Evolutionary conservation across 1,284 basidiomycete species (phyloP).

Genomic region (Ustilago nuda): DNA sequence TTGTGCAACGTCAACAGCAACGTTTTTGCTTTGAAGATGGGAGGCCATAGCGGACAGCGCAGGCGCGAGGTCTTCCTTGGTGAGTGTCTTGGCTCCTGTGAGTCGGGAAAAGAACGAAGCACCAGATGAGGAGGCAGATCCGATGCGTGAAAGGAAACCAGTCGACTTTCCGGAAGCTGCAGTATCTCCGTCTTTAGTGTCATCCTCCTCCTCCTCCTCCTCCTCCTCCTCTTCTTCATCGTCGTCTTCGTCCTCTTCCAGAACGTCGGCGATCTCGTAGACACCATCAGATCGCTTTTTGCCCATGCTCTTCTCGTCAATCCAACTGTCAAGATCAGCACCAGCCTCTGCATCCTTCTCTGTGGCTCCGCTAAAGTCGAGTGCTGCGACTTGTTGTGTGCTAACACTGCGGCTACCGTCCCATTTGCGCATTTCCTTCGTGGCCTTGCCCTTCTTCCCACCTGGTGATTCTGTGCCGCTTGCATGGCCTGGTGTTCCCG

Average conservation of each 20-base stretch:
- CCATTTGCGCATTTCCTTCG: slow-evolving; percentile 92
- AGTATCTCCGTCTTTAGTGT: slow-evolving; percentile 37
- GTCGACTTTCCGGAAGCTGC: slow-evolving; percentile 46
- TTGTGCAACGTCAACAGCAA: slow-evolving; percentile 92
- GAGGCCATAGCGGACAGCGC: slow-evolving; percentile 94
- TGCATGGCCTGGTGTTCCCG: slow-evolving; percentile 55
- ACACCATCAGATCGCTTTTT: slow-evolving; percentile 82
- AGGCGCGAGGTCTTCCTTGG: slow-evolving; percentile 84
- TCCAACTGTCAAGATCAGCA: slow-evolving; percentile 69
- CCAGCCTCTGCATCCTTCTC: slow-evolving; percentile 71
- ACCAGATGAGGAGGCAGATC: slow-evolving; percentile 36
- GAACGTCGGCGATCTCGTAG: slow-evolving; percentile 93
- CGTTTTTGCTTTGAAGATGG: slow-evolving; percentile 98
- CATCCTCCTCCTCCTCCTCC: slow-evolving; percentile 72
- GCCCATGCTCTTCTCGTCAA: slow-evolving; percentile 80
- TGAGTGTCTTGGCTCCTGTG: slow-evolving; percentile 79
- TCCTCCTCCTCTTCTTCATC: slow-evolving; percentile 73
- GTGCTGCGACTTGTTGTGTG: slow-evolving; percentile 85
- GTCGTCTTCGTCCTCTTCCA: slow-evolving; percentile 42
- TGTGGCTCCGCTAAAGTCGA: slow-evolving; percentile 81
- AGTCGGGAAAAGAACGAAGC: slow-evolving; percentile 73
- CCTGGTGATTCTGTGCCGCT: slow-evolving; percentile 47
- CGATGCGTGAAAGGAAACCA: slow-evolving; percentile 75
- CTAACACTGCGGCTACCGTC: slow-evolving; percentile 79
- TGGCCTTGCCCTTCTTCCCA: slow-evolving; percentile 73